Conservation (phyloP, 2,329 filamentous ascomycete species). For the Tolypocladium sp. region DNA sequence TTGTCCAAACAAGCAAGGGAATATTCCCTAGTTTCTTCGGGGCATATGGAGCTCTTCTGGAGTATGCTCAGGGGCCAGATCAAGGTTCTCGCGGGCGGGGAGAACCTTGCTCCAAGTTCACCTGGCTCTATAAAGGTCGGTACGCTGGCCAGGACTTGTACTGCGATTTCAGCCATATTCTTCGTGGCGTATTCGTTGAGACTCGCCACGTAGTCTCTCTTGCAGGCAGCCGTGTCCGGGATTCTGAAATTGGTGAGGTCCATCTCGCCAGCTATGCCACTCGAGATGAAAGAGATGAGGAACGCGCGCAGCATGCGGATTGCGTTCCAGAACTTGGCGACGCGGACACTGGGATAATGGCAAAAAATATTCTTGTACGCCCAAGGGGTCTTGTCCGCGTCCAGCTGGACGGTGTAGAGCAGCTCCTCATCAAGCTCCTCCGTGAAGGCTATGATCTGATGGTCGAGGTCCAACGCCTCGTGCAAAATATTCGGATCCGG, state of each 20-base stretch:
- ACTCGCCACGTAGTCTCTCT: neutral
- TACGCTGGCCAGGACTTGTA: slow-evolving; percentile 12
- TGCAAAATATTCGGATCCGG: slow-evolving; percentile 3
- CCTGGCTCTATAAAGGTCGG: slow-evolving; percentile 8
- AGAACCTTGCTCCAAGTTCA: slow-evolving; percentile 6
- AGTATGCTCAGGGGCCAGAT: slow-evolving; percentile 14
- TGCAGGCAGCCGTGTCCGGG: neutral
- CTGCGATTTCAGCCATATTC: slow-evolving; percentile 9
- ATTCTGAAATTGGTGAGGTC: neutral
- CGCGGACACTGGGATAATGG: slow-evolving; percentile 9
- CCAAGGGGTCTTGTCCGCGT: slow-evolving; percentile 3
- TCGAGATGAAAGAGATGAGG: slow-evolving; percentile 9
- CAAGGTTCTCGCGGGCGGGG: slow-evolving; percentile 11
- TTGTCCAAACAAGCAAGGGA: slow-evolving; percentile 9
- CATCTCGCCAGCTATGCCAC: neutral
- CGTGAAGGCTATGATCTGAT: slow-evolving; percentile 3
- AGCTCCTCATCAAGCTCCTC: neutral
- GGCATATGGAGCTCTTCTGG: slow-evolving; percentile 4
- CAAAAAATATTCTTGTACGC: slow-evolving; percentile 7
- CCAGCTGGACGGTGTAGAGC: slow-evolving; percentile 1
- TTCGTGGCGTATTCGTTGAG: slow-evolving; percentile 2
- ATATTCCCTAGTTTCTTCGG: slow-evolving; percentile 3
- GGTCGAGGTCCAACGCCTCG: slow-evolving; percentile 12
- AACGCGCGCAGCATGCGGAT: slow-evolving; percentile 15
- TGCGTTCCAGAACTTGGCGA: slow-evolving; percentile 15